Conservation (phyloP, 2,329 filamentous ascomycete species). For the Zymoseptoria crescenta region DNA sequence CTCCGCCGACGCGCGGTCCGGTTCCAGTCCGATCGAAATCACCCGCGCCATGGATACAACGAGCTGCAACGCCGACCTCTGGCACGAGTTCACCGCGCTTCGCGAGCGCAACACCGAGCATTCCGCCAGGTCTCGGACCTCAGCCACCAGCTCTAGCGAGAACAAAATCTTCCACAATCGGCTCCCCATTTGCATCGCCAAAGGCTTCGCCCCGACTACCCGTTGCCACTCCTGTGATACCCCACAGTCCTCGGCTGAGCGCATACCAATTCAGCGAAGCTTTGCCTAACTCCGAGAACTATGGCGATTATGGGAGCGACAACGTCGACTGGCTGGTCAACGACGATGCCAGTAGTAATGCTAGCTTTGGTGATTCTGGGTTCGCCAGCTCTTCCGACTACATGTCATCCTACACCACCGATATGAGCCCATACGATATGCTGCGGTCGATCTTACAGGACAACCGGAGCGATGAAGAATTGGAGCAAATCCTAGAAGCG, state of each 20-base stretch:
- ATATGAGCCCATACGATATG: conserved; percentile 99
- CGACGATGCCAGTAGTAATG: conserved; percentile 71
- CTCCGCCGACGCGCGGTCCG: conserved; percentile 70
- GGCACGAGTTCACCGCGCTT: conserved; percentile 76
- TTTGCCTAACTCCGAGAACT: conserved; percentile 72
- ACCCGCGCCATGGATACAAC: conserved; percentile 78
- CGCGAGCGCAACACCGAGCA: conserved; percentile 67
- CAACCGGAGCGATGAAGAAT: conserved; percentile 83
- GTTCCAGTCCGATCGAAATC: conserved; percentile 84
- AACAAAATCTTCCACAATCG: conserved; percentile 63
- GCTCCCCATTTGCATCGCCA: conserved; percentile 85
- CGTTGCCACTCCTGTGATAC: conserved; percentile 81
- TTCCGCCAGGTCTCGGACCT: conserved; percentile 67
- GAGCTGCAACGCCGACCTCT: conserved; percentile 68
- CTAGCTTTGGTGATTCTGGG: conserved; percentile 66
- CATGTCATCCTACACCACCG: conserved; percentile 58
- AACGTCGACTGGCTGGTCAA: conserved; percentile 94
- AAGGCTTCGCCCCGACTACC: conserved; percentile 86
- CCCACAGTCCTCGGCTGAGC: conserved; percentile 87
- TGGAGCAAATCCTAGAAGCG: conserved; percentile 78
- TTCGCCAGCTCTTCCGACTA: conserved; percentile 77
- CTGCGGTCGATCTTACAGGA: conserved; percentile 88
- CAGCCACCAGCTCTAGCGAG: conserved; percentile 69
- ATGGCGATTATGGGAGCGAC: conserved; percentile 84
- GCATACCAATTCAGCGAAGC: conserved; percentile 91